Base-by-base conservation (phyloP, 2,329 filamentous ascomycete genomes). In the Neofusicoccum umdonicola region DNA sequence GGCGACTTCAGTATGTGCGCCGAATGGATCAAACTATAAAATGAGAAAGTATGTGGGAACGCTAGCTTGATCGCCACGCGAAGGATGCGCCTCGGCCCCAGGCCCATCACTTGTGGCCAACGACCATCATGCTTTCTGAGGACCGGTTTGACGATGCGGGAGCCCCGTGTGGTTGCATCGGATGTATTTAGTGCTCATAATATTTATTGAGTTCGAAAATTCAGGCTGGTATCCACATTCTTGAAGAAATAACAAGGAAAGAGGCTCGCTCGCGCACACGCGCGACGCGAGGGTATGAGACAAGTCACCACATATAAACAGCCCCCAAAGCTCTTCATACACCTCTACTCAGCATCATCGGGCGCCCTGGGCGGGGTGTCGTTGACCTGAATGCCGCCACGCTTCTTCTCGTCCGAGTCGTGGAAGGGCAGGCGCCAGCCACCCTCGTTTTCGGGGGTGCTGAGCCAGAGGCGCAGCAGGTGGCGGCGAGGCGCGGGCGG, bases 361-460 rank as follows among this genome's bases (percentile, higher is more conserved):
- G 89, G 88, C 47, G 89, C 90, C 58, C 88, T 86, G 1, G 92
- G 92, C 8, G 89, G 81, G 31, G 84, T 90, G 75, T 96, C 87
- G 76, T 96, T 86, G 2, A 97, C 92, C 80, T 96, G 93, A 69
- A 96, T 91, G 0, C 92, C 93, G 7, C 92, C 92, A 17, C 93
- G 84, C 85, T 96, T 96, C 85, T 91, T 91, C 83, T 95, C 90
- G 64, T 85, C 81, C 64, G 86, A 90, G 77, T 96, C 93, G 70
- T 87, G 88, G 79, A 93, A 94, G 0, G 92, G 92, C 76, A 96
- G 77, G 60, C 85, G 87, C 92, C 92, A 96, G 0, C 93, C 93
- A 2, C 92, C 93, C 77, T 96, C 92, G 22, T 78, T 82, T 78
- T 94, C 90, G 0, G 92, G 92, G 2, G 90, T 92, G 11, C 90